Base-by-base conservation (phyloP, 805 yeast genomes). In the Yarrowia sp. region DNA sequence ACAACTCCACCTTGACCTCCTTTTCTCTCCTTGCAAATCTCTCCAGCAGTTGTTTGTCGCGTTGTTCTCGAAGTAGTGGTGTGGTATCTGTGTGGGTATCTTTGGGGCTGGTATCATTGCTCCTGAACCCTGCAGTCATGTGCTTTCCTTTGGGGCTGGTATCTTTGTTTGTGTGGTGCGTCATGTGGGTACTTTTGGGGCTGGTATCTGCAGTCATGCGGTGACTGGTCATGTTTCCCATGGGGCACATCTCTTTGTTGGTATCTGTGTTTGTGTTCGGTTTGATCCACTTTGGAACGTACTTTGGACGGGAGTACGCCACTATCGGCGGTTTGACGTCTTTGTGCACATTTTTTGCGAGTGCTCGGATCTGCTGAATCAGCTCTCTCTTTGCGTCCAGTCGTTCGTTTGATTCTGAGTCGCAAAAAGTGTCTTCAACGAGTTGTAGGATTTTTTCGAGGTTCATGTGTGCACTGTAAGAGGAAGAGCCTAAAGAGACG, bases 261-360 rank as follows among this genome's bases (percentile, higher is more conserved):
- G 28, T 22, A 22, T 22, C 28, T 22, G 28, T 22, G n/a, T 6
- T 17, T 22, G 13, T 11, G 3, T n/a, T 15, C 36, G 9, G 15
- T 14, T 45, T 45, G 14, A 48, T 8, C 55, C 55, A 48, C 42
- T 48, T 48, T 11, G 55, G 55, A 48, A 48, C 55, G 22, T 48
- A 48, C 32, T 35, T 48, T 13, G 55, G 55, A 3, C 55, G 15
- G 0, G 55, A 18, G 31, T 48, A 33, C 1, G 55, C 41, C 4
- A 4, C 13, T 8, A 14, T 10, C 0, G 53, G 39, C 1, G 28
- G 1, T n/a, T 15, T 22, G 28, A 5, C 39, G 2, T 47, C 9
- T 47, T 13, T 10, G 28, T 32, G 39, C 13, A 32, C 8, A 3
- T 15, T 15, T 11, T 6, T 47, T 1, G 55, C 41, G 15, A 48